Conservation (phyloP, 768 basidiomycete genomes). For the Psilocybe cyanescens region DNA sequence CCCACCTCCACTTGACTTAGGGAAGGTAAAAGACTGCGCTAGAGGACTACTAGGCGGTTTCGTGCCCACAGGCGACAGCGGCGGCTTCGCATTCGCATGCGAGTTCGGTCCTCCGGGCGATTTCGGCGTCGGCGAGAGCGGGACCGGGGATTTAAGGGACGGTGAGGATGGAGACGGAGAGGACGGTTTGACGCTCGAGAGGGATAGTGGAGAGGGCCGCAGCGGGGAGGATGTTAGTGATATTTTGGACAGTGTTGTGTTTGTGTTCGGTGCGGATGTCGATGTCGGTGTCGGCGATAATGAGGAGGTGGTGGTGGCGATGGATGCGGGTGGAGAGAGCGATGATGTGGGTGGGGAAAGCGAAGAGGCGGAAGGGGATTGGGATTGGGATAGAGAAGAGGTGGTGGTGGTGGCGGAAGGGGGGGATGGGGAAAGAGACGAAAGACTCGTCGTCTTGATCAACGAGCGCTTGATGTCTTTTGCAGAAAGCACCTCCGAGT, state of each 20-base stretch:
- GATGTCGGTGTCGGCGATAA: too few species aligned
- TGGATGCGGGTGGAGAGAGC: constrained; percentile 6
- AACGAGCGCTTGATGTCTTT: constrained; percentile 13
- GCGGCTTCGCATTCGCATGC: not conserved
- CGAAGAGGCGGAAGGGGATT: constrained; percentile 19
- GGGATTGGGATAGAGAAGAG: not conserved
- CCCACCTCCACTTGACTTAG: not conserved
- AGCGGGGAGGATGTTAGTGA: constrained; percentile 28
- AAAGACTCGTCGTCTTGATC: not conserved
- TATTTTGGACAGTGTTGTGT: constrained; percentile 1
- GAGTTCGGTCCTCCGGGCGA: not conserved
- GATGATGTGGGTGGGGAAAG: constrained; percentile 14
- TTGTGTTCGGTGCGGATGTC: too few species aligned
- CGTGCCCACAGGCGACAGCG: constrained; percentile 11
- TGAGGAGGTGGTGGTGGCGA: constrained; percentile 22
- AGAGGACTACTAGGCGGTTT: constrained; percentile 43
- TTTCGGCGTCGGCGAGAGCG: not conserved
- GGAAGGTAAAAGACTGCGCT: constrained; percentile 20
- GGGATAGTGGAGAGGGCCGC: constrained; percentile 46
- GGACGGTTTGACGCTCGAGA: constrained; percentile 38
- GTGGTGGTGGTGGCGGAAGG: too few species aligned
- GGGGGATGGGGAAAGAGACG: too few species aligned
- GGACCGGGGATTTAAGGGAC: not conserved
- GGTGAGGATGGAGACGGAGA: not conserved
- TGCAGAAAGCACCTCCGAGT: not conserved